Base-by-base conservation (phyloP, 371 early-diverging fungal species). In the Mortierella sp. region DNA sequence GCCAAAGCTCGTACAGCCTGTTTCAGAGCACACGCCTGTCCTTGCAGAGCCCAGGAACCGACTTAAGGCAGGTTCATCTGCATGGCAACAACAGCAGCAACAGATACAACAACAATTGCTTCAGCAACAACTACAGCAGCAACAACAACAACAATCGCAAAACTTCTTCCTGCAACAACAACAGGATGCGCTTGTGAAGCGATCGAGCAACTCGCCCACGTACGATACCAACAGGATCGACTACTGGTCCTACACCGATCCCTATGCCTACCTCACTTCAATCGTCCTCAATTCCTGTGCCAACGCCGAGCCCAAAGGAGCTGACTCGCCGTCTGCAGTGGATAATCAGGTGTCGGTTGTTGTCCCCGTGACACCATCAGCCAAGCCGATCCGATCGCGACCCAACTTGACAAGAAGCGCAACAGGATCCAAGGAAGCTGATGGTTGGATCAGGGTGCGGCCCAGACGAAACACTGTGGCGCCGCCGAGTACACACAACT, bases 281-380 rank as follows among this genome's bases (percentile, higher is more conserved):
- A 74, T 86, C 27, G 86, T 86, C 18, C 68, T 86, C 10, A 86
- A 86, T 44, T 86, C 86, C 2, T 86, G 86, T 24, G 86, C 86
- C 72, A 86, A 82, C 58, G 75, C 49, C 2, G 86, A 86, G 18
- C 78, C 82, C 8, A 86, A 77, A 29, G 60, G 49, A 2, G 72
- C 72, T 5, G 86, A 86, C 68, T 82, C 82, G 6, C 82, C 86
- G 14, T 81, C 85, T 44, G 74, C 80, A 27, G 75, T 48, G 0
- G 81, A 82, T 43, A 82, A 56, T 55, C 80, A 77, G 27, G 43
- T 75, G 5, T 43, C 70, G 5, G 38, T 79, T 24, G 51, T 75
- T 2, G 35, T 68, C 29, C 78, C 82, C 2, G 12, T 65, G 65
- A 65, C 65, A 70, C 16, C 70, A 41, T 58, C 80, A 12, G 72